Evolutionary conservation across 164 flowering plant genomes (phyloP).

Genomic region (Euptelea pleiosperma): DNA sequence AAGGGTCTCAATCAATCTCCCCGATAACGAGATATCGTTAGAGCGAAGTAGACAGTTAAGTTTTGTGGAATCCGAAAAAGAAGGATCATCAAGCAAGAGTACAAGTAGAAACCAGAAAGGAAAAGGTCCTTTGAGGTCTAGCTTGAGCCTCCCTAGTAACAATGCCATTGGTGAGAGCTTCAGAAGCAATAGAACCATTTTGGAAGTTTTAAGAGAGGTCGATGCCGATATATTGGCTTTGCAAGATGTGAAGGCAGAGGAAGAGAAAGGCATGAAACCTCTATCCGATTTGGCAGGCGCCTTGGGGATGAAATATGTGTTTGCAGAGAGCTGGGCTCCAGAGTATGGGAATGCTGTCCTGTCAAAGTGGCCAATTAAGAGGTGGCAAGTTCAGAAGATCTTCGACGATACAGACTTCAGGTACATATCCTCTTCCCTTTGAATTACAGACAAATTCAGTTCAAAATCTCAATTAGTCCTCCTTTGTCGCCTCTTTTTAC

Average conservation of each 20-base stretch:
- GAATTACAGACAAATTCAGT: neutral
- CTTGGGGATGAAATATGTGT: slow-evolving; percentile 86
- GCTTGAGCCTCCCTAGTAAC: too few species aligned
- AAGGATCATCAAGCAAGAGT: slow-evolving; percentile 23
- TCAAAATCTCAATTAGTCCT: neutral
- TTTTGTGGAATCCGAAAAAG: slow-evolving; percentile 26
- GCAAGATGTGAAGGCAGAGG: slow-evolving; percentile 94
- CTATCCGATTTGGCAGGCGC: slow-evolving; percentile 78
- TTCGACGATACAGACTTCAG: slow-evolving; percentile 85
- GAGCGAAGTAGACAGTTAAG: slow-evolving; percentile 38
- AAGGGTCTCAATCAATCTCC: slow-evolving; percentile 82
- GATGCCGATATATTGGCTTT: slow-evolving; percentile 87
- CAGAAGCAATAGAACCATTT: slow-evolving; percentile 47
- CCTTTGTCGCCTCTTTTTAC: neutral
- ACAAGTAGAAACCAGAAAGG: slow-evolving; percentile 21
- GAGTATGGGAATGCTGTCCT: slow-evolving; percentile 89
- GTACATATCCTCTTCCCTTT: slow-evolving; percentile 22
- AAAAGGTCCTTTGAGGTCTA: slow-evolving; percentile 42
- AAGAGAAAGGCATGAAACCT: slow-evolving; percentile 86
- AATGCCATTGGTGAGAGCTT: too few species aligned
- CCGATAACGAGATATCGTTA: slow-evolving; percentile 83
- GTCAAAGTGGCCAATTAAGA: slow-evolving; percentile 88
- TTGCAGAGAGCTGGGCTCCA: slow-evolving; percentile 99
- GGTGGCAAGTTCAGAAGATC: slow-evolving; percentile 75
- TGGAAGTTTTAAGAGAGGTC: slow-evolving; percentile 73